A percentile compares a stretch with the other conserved stretches of the same genome.
phyloP scores from a whole-genome alignment of 192 early-diverging fungal species.

The Kappamyces sp. region DNA sequence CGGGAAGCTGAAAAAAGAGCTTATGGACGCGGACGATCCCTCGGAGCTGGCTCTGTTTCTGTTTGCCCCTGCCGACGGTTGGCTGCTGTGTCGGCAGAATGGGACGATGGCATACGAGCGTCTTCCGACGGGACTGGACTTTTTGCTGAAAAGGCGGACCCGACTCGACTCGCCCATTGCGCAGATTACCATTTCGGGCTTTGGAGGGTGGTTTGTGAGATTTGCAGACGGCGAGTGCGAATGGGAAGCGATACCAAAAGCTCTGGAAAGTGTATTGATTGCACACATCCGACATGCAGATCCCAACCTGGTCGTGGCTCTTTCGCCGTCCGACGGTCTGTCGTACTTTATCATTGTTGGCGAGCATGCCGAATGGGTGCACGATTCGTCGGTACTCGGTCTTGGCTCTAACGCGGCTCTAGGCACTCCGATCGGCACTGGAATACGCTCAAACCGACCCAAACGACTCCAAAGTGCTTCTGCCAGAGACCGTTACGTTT shows the following conservation, averaged over 20 bases:
- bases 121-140: slow-evolving; percentile 23
- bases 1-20: slow-evolving; percentile 19
- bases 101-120: slow-evolving; percentile 26
- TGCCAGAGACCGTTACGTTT: too few species aligned
- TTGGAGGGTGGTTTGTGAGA: slow-evolving; percentile 33
- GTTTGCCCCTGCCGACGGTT: slow-evolving; percentile 37
- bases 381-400: background rate
- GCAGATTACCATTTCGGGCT: slow-evolving; percentile 25
- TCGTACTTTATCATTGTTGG: slow-evolving; percentile 25
- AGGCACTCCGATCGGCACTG: too few species aligned
- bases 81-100: slow-evolving; percentile 22
- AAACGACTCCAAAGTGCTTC: too few species aligned
- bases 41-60: slow-evolving; percentile 20
- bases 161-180: slow-evolving; percentile 18
- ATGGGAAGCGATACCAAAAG: slow-evolving; percentile 27
- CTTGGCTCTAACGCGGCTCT: background rate
- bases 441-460: too few species aligned
- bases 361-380: slow-evolving; percentile 11
- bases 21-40: slow-evolving; percentile 17
- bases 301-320: slow-evolving; percentile 16
- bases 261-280: slow-evolving; percentile 18
- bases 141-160: slow-evolving; percentile 19
- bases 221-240: slow-evolving; percentile 32
- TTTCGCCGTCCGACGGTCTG: slow-evolving; percentile 22
- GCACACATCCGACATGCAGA: slow-evolving; percentile 18